phyloP scores from a whole-genome alignment of 2,329 filamentous ascomycete species.

The Scopulariopsis brevicaulis region DNA sequence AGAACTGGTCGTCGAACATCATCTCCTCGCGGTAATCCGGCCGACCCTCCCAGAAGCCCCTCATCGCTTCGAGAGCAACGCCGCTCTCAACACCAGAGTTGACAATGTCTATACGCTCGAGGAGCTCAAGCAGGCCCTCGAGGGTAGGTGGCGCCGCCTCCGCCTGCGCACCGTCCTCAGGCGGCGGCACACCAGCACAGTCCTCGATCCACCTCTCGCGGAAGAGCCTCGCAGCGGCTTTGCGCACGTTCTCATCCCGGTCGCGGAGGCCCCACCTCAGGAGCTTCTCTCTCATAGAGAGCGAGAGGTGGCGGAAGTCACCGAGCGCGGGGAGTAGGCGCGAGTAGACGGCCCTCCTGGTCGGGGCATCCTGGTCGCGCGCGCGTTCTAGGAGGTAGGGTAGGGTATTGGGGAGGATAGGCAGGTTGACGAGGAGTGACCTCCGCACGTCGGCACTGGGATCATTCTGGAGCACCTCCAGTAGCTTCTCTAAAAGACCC shows the following conservation, averaged over 20 bases:
- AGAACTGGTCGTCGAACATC: slow-evolving; percentile 63
- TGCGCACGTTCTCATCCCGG: slow-evolving; percentile 86
- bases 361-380: slow-evolving; percentile 76
- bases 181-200: slow-evolving; percentile 59
- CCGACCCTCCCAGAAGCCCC: slow-evolving; percentile 88
- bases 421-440: slow-evolving; percentile 81
- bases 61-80: slow-evolving; percentile 88
- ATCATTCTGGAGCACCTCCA: slow-evolving; percentile 87
- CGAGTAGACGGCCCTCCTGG: slow-evolving; percentile 76
- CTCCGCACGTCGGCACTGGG: slow-evolving; percentile 87
- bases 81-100: slow-evolving; percentile 85
- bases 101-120: slow-evolving; percentile 88
- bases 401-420: slow-evolving; percentile 69
- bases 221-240: slow-evolving; percentile 83
- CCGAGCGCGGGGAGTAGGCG: slow-evolving; percentile 77
- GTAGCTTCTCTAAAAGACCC: slow-evolving; percentile 68
- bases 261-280: slow-evolving; percentile 91
- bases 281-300: slow-evolving; percentile 91
- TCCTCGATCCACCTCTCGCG: slow-evolving; percentile 97
- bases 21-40: slow-evolving; percentile 69
- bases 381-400: slow-evolving; percentile 85
- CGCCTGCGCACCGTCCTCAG: slow-evolving; percentile 42
- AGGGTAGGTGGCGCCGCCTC: slow-evolving; percentile 50
- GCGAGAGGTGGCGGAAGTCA: slow-evolving; percentile 85
- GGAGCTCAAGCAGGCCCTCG: slow-evolving; percentile 76